phyloP scores from a whole-genome alignment of 805 yeast species.

The Yamadazyma paraphyllophila region DNA sequence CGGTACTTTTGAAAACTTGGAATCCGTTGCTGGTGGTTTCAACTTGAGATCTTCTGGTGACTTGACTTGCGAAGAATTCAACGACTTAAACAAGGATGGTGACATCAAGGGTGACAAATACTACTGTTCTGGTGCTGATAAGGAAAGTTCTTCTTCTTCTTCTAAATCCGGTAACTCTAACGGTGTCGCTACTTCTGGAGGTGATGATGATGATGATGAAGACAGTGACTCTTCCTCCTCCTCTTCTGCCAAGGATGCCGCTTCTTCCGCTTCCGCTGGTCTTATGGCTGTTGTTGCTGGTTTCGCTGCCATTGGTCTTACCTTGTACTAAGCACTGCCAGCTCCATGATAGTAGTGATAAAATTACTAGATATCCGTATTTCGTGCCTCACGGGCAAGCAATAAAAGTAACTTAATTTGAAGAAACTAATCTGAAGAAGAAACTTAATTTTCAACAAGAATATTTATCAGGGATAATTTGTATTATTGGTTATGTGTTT shows the following conservation, averaged over 20 bases:
- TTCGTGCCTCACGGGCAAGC: constrained; percentile 1
- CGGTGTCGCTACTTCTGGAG: constrained; percentile 26
- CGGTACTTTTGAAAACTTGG: constrained; percentile 72
- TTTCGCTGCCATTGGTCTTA: constrained; percentile 38
- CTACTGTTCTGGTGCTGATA: constrained; percentile 63
- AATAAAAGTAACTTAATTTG: background rate
- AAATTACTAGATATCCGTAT: background rate
- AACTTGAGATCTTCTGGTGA: constrained; percentile 71
- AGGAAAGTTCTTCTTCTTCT: constrained; percentile 44
- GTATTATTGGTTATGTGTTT: constrained; percentile 4
- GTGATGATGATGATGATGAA: constrained; percentile 8
- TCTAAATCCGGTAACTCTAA: constrained; percentile 32
- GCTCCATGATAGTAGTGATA: background rate
- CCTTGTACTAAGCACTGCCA: constrained; percentile 20
- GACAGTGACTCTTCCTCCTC: constrained; percentile 20
- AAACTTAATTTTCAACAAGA: background rate
- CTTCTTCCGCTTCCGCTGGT: constrained; percentile 15
- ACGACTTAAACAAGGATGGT: constrained; percentile 69
- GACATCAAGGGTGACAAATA: constrained; percentile 89
- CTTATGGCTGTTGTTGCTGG: constrained; percentile 25
- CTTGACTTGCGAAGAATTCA: constrained; percentile 78
- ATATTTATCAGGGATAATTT: constrained; percentile 3
- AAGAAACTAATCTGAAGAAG: no score
- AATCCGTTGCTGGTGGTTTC: constrained; percentile 90
- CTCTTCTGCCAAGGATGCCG: constrained; percentile 15